phyloP scores from a whole-genome alignment of 2,329 filamentous ascomycete species.

The Trichoderma arundinaceum region DNA sequence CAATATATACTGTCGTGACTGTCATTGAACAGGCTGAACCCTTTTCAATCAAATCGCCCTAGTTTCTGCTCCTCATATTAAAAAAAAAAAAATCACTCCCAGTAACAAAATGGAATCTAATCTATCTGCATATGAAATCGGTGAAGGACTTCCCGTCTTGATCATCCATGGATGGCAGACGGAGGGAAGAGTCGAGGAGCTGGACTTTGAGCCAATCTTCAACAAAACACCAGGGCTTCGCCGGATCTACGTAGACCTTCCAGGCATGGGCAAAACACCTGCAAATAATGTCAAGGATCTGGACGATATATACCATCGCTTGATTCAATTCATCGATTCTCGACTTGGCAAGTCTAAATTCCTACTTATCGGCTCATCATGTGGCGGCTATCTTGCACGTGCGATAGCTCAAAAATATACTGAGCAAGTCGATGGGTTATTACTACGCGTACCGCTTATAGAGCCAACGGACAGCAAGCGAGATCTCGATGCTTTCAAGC shows the following conservation, averaged over 20 bases:
- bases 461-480: conserved; percentile 29
- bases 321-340: conserved; percentile 26
- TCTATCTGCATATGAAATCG: conserved; percentile 27
- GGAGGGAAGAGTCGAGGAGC: conserved; percentile 25
- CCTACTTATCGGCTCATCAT: conserved; percentile 31
- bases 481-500: conserved; percentile 22
- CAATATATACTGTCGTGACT: background rate
- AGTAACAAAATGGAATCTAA: conserved; percentile 12
- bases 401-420: conserved; percentile 28
- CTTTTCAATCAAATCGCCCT: background rate
- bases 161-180: conserved; percentile 32
- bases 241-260: conserved; percentile 32
- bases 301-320: conserved; percentile 28
- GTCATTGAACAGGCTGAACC: background rate
- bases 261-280: conserved; percentile 31
- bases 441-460: conserved; percentile 32
- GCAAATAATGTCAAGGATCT: conserved; percentile 16
- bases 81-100: background rate
- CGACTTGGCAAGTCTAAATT: conserved; percentile 23
- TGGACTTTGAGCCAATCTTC: conserved; percentile 33
- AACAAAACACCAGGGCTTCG: conserved; percentile 27
- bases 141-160: conserved; percentile 29
- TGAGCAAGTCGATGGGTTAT: conserved; percentile 29
- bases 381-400: conserved; percentile 32
- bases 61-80: background rate